Percentiles rank a stretch among this genome's conserved stretches.
These are phyloP conservation scores for Aspergillus amoenus DNA, from an alignment of 2,329 filamentous ascomycete species.

Conservation along the genomic window DNA sequence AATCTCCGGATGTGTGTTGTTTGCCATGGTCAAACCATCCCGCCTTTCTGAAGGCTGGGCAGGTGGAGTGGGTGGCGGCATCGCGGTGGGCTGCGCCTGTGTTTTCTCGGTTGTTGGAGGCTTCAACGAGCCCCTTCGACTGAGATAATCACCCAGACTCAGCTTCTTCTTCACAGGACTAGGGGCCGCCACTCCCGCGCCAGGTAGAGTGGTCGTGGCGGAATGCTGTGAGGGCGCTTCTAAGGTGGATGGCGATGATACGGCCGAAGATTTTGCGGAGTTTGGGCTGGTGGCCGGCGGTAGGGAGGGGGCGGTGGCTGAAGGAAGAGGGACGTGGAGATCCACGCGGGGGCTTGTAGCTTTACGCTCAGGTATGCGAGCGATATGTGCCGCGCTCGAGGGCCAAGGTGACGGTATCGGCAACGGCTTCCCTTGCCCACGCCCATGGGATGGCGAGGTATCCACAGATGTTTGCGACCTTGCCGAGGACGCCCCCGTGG, in stretches of 20 bases:
- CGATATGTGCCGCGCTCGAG: slow-evolving; percentile 39
- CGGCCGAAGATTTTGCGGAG: slow-evolving; percentile 29
- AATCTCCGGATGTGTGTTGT: slow-evolving; percentile 9
- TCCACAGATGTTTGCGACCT: slow-evolving; percentile 19
- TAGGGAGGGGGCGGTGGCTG: slow-evolving; percentile 19
- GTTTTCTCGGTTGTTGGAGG: slow-evolving; percentile 44
- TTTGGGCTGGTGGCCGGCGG: slow-evolving; percentile 29
- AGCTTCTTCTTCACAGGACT: slow-evolving; percentile 53
- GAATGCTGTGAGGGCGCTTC: slow-evolving; percentile 26
- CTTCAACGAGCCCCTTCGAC: slow-evolving; percentile 39
- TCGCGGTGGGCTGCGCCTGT: slow-evolving; percentile 28
- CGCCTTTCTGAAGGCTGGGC: slow-evolving; percentile 16
- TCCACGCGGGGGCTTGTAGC: slow-evolving; percentile 20
- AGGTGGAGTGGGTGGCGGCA: slow-evolving; percentile 27
- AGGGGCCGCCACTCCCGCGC: slow-evolving; percentile 38
- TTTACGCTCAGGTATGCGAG: slow-evolving; percentile 27
- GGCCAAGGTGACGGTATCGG: slow-evolving; percentile 34
- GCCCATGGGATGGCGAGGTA: slow-evolving; percentile 16
- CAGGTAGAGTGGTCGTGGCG: slow-evolving; percentile 20
- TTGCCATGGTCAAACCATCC: slow-evolving; percentile 14
- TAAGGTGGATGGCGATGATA: slow-evolving; percentile 29
- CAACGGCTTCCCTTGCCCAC: slow-evolving; percentile 20
- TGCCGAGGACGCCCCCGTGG: slow-evolving; percentile 18
- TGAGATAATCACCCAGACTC: slow-evolving; percentile 51
- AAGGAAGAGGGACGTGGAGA: slow-evolving; percentile 31